These are phyloP conservation scores for Pholiota molesta DNA, from an alignment of 768 basidiomycete genomes.

Conservation along the genomic window DNA sequence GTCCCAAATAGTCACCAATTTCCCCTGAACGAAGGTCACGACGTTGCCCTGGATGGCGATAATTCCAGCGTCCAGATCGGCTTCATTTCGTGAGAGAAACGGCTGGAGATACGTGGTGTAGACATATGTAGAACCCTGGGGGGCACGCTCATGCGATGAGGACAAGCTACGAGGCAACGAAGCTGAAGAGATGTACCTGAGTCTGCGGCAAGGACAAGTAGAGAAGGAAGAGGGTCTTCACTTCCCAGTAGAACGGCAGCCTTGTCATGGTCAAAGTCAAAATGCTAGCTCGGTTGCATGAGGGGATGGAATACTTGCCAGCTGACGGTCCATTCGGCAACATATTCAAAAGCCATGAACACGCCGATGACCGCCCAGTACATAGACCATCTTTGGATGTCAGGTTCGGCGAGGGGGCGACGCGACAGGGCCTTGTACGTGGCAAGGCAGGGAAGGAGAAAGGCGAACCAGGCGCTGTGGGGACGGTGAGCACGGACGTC, in stretches of 20 bases:
- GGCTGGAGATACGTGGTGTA: slow-evolving; percentile 65
- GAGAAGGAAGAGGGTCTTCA: slow-evolving; percentile 67
- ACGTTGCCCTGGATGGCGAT: slow-evolving; percentile 54
- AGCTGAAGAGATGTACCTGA: slow-evolving; percentile 44
- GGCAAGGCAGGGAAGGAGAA: slow-evolving; percentile 62
- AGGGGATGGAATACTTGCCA: slow-evolving; percentile 46
- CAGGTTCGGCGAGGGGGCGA: slow-evolving; percentile 50
- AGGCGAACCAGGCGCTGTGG: slow-evolving; percentile 71
- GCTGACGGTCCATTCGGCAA: slow-evolving; percentile 64
- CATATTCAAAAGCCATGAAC: slow-evolving; percentile 64
- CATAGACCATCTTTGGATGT: slow-evolving; percentile 57
- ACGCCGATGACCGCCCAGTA: slow-evolving; percentile 69
- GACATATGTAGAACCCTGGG: slow-evolving; percentile 68
- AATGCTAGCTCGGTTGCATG: slow-evolving; percentile 5
- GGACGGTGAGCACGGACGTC: slow-evolving; percentile 1
- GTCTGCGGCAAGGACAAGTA: slow-evolving; percentile 73
- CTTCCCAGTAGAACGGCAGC: slow-evolving; percentile 79
- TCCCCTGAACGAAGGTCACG: slow-evolving; percentile 57
- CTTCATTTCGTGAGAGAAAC: slow-evolving; percentile 61
- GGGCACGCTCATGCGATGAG: slow-evolving; percentile 12
- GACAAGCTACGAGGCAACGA: neutral
- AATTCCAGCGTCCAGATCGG: slow-evolving; percentile 61
- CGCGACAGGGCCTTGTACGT: slow-evolving; percentile 71
- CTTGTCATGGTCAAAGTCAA: slow-evolving; percentile 36
- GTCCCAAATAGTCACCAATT: slow-evolving; percentile 51